Percentiles rank a stretch among this genome's conserved stretches.
phyloP scores from a whole-genome alignment of 1,139 yeast species.

The Yamadazyma taylorii region DNA sequence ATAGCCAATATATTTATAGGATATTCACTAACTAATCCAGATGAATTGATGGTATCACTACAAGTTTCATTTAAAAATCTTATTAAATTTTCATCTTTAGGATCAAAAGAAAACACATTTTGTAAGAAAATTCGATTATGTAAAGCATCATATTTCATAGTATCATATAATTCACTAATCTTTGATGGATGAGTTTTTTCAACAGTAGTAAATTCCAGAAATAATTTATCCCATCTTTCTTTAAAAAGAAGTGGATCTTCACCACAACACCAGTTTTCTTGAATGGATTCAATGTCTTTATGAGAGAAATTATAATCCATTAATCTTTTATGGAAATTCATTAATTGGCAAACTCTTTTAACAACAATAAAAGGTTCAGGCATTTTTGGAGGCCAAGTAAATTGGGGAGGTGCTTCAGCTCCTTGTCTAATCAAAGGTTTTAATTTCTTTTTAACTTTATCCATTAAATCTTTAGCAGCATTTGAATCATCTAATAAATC shows the following conservation, averaged over 20 bases:
- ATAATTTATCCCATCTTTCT: slow-evolving; percentile 97
- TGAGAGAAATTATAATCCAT: slow-evolving; percentile 79
- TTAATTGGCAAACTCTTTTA: slow-evolving; percentile 88
- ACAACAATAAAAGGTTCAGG: slow-evolving; percentile 96
- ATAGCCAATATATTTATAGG: slow-evolving; percentile 79
- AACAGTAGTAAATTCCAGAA: slow-evolving; percentile 86
- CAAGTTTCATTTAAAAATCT: slow-evolving; percentile 35
- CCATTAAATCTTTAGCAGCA: slow-evolving; percentile 98
- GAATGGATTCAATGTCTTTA: slow-evolving; percentile 67
- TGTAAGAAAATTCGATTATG: slow-evolving; percentile 91
- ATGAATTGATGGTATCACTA: slow-evolving; percentile 57
- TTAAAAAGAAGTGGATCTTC: slow-evolving; percentile 88
- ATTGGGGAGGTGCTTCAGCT: slow-evolving; percentile 97
- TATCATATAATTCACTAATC: slow-evolving; percentile 93
- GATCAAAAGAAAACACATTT: slow-evolving; percentile 75
- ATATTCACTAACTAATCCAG: slow-evolving; percentile 69
- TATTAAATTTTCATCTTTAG: slow-evolving; percentile 47
- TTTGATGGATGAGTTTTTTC: slow-evolving; percentile 98
- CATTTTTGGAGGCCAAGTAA: slow-evolving; percentile 98
- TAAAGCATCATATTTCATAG: slow-evolving; percentile 97
- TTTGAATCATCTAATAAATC: slow-evolving; percentile 94
- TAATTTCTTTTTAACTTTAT: slow-evolving; percentile 92
- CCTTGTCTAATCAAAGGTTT: slow-evolving; percentile 95
- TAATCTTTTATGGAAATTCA: slow-evolving; percentile 86
- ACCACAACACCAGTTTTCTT: slow-evolving; percentile 91